phyloP scores from a whole-genome alignment of 225 moss, liverwort and hornwort species.

The Sphagnum tenellum region DNA sequence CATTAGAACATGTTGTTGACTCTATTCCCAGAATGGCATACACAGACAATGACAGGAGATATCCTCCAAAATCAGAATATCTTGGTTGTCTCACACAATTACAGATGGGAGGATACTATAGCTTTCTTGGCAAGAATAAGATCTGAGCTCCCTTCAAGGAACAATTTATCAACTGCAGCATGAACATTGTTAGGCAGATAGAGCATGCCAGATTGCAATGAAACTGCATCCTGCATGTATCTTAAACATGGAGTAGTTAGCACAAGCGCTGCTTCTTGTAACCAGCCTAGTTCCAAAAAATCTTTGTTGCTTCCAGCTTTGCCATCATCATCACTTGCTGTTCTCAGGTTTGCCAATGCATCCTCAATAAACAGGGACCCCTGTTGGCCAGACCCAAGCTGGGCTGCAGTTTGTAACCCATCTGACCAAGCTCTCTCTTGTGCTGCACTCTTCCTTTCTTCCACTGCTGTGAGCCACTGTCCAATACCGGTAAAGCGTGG shows the following conservation, averaged over 20 bases:
- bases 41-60: no score
- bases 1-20: no score
- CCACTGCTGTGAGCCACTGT: slow-evolving; percentile 67
- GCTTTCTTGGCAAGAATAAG: slow-evolving; percentile 94
- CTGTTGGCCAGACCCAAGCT: slow-evolving; percentile 41
- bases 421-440: slow-evolving; percentile 71
- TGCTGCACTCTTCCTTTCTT: slow-evolving; percentile 71
- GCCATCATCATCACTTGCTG: slow-evolving; percentile 48
- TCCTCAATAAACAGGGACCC: slow-evolving; percentile 92
- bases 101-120: slow-evolving; percentile 58
- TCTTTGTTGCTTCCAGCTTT: slow-evolving; percentile 47
- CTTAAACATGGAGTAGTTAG: slow-evolving; percentile 46
- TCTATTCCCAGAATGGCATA: no score
- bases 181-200: slow-evolving; percentile 84
- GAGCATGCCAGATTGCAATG: slow-evolving; percentile 24
- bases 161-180: slow-evolving; percentile 78
- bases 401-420: slow-evolving; percentile 36
- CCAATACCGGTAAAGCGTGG: slow-evolving; percentile 51
- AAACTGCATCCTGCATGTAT: slow-evolving; percentile 50
- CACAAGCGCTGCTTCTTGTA: slow-evolving; percentile 46
- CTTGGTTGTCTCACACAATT: no score
- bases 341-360: slow-evolving; percentile 72
- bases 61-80: no score
- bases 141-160: slow-evolving; percentile 83
- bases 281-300: slow-evolving; percentile 51